Evolutionary conservation across 2,329 filamentous ascomycete genomes (phyloP).

Genomic region (Cladophialophora bantiana): DNA sequence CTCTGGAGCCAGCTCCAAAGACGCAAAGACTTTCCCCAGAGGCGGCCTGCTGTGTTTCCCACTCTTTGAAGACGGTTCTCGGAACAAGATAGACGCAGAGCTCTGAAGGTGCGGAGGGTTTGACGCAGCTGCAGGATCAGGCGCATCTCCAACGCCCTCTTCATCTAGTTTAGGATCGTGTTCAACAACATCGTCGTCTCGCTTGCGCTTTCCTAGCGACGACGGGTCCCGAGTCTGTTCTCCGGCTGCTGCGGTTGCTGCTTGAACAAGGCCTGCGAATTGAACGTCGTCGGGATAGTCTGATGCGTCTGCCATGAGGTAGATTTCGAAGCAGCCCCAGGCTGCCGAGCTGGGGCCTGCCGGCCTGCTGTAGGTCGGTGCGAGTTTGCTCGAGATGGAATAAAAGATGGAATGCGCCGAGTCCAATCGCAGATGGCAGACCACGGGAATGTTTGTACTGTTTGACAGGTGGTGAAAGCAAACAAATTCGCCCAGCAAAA

Average conservation of each 20-base stretch:
- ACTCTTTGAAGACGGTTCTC: constrained; percentile 54
- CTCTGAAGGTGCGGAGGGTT: constrained; percentile 54
- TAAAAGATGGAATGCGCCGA: neutral
- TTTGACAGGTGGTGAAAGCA: constrained; percentile 34
- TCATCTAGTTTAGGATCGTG: constrained; percentile 44
- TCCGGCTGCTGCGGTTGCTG: constrained; percentile 54
- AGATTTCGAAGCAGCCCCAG: constrained; percentile 12
- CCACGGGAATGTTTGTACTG: constrained; percentile 29
- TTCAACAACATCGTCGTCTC: constrained; percentile 49
- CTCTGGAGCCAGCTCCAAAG: constrained; percentile 63
- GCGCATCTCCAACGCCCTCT: constrained; percentile 46
- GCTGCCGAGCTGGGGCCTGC: constrained; percentile 21
- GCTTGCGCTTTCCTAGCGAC: constrained; percentile 48
- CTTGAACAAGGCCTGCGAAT: constrained; percentile 55
- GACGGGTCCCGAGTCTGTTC: constrained; percentile 42
- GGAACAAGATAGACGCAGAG: constrained; percentile 62
- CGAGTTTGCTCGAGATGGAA: neutral
- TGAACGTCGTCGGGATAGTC: constrained; percentile 48
- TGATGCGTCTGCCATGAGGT: constrained; percentile 28
- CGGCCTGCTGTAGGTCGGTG: constrained; percentile 7
- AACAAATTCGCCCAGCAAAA: constrained; percentile 32
- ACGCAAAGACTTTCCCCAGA: constrained; percentile 65
- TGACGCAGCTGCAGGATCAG: constrained; percentile 31
- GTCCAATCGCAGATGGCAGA: neutral
- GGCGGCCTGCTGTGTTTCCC: constrained; percentile 66